Evolutionary conservation across 2,329 filamentous ascomycete genomes (phyloP).

Genomic region (Colletotrichum acutatum): DNA sequence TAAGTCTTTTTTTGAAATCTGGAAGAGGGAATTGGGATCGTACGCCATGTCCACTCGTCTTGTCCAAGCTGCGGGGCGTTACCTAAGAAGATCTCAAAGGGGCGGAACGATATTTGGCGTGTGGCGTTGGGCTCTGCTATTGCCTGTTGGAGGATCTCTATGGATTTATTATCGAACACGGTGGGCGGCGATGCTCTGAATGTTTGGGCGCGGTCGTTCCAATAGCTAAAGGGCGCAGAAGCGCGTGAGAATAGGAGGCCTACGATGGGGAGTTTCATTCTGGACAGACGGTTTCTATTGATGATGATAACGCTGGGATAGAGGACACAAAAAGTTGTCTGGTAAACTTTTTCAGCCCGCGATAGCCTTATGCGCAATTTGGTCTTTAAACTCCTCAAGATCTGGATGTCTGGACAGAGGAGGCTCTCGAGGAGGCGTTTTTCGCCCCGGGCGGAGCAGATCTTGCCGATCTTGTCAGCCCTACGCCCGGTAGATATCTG

Average conservation of each 20-base stretch:
- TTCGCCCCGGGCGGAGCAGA: background rate
- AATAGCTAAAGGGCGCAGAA: background rate
- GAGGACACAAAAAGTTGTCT: background rate
- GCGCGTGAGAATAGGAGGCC: background rate
- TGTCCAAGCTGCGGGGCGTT: background rate
- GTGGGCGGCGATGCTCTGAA: background rate
- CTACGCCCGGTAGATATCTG: background rate
- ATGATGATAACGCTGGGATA: no score
- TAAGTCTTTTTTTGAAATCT: no score
- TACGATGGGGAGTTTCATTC: background rate
- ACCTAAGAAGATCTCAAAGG: background rate
- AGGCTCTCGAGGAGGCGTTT: background rate
- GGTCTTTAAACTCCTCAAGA: no score
- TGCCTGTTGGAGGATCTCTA: background rate
- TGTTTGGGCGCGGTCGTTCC: background rate
- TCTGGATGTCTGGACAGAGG: no score
- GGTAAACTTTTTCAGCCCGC: no score
- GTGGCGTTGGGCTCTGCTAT: background rate
- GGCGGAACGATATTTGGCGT: background rate
- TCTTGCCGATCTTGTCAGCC: background rate
- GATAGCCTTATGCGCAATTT: no score
- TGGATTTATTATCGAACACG: background rate
- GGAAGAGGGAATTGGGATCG: background rate
- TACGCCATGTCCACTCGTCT: constrained; percentile 24
- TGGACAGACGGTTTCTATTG: background rate